Base-by-base conservation (phyloP, 2,329 filamentous ascomycete species). In the Cladophialophora chaetospira region DNA sequence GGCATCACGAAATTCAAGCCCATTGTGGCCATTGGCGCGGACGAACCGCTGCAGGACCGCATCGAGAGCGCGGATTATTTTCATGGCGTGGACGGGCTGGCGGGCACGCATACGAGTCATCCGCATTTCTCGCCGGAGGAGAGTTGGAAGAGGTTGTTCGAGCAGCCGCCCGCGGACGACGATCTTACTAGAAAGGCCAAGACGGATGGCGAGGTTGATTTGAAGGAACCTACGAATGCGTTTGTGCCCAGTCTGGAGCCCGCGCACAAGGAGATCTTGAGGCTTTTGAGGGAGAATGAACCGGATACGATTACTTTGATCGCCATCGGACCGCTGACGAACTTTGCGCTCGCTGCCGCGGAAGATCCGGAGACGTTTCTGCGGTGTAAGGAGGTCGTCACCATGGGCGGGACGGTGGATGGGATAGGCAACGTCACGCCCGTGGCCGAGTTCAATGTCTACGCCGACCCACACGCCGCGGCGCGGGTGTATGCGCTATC, bases 391-490 rank as follows among this genome's bases (percentile, higher is more conserved):
- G 91, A 97, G 73, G 82, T 99, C 2, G 87, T 96, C 3, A 89
- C 97, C 44, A 99, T 99, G 94, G 94, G 93, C 57, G 94, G 94
- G 58, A 87, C 89, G 21, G 82, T 99, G 52, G 80, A 88, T 57
- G 76, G 85, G 42, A 82, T 86, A 48, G 94, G 94, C 65, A 99
- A 99, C 72, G 85, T 86, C 63, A 87, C 83, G 0, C 93, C 94
- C 1, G 83, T 88, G 10, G 91, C 89, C 61, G 94, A 99, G 72
- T 99, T 99, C 82, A 99, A 99, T 77, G 88, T 88, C 55, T 96
- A 91, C 69, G 92, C 94, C 56, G 95, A 99, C 71, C 80, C 88
- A 17, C 81, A 89, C 36, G 88, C 89, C 25, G 84, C 88, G 0
- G 89, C 89, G 9, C 82, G 88, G 11, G 82, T 94, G 15, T 92